Conservation (phyloP, 805 yeast species). For the Novakomyces olei region DNA sequence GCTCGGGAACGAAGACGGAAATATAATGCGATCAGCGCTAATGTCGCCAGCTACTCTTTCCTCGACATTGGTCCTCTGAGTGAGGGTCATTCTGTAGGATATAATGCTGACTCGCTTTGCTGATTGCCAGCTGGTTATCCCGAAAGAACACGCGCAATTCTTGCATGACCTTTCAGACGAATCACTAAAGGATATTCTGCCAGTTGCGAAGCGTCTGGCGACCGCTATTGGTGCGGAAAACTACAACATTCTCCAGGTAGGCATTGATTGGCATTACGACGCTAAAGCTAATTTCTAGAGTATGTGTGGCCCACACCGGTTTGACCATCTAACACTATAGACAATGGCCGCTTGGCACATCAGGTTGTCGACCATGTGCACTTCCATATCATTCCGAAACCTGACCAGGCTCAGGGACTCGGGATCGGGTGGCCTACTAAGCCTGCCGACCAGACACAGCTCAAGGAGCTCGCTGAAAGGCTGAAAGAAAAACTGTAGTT, state of each 20-base stretch:
- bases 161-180: constrained; percentile 87
- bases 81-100: constrained; percentile 69
- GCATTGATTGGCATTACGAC: background rate
- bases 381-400: constrained; percentile 88
- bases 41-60: constrained; percentile 30
- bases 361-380: constrained; percentile 88
- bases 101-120: no score
- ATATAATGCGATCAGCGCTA: background rate
- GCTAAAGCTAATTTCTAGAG: background rate
- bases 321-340: no score
- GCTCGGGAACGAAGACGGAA: constrained; percentile 15
- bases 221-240: constrained; percentile 44
- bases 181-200: constrained; percentile 61
- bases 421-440: constrained; percentile 89
- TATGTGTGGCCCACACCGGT: constrained; percentile 3
- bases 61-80: constrained; percentile 86
- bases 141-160: constrained; percentile 84
- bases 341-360: constrained; percentile 87
- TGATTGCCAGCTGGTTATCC: constrained; percentile 76
- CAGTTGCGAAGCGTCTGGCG: constrained; percentile 71
- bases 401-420: constrained; percentile 48
- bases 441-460: constrained; percentile 48
- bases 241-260: constrained; percentile 55
- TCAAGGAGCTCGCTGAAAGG: constrained; percentile 44
- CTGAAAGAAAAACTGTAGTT: constrained; percentile 22